These are phyloP conservation scores for Termitomyces sp. DNA, from an alignment of 768 basidiomycete genomes.

Conservation along the genomic window DNA sequence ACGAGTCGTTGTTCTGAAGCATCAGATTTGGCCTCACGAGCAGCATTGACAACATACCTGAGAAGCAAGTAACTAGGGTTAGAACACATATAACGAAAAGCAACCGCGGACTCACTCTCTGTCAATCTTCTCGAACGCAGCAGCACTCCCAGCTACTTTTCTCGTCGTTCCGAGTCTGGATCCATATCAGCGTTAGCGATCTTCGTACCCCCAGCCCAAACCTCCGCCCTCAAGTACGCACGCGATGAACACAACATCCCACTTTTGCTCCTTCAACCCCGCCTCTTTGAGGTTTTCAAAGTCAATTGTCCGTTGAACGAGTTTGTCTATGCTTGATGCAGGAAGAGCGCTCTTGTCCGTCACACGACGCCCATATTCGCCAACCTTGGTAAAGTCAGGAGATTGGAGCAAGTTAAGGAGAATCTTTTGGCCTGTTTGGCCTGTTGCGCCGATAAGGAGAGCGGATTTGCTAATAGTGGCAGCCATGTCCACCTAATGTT, in stretches of 20 bases:
- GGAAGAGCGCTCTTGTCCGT: slow-evolving; percentile 38
- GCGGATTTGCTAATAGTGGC: slow-evolving; percentile 36
- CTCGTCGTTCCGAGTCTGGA: slow-evolving; percentile 61
- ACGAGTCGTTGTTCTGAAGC: slow-evolving; percentile 55
- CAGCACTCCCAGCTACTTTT: slow-evolving; percentile 54
- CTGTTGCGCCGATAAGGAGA: slow-evolving; percentile 74
- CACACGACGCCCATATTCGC: slow-evolving; percentile 65
- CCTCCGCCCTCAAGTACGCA: slow-evolving; percentile 23
- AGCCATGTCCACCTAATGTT: slow-evolving; percentile 7
- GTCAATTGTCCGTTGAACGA: slow-evolving; percentile 63
- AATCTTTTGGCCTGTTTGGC: slow-evolving; percentile 58
- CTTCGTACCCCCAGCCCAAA: too few species aligned
- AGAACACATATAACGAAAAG: background rate
- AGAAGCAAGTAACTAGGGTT: background rate
- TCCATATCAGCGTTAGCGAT: background rate
- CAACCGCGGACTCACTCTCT: slow-evolving; percentile 47
- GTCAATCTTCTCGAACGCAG: slow-evolving; percentile 73
- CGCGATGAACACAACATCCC: slow-evolving; percentile 76
- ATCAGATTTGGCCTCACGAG: slow-evolving; percentile 52
- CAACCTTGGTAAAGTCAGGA: slow-evolving; percentile 50
- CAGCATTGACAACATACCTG: slow-evolving; percentile 74
- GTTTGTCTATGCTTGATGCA: slow-evolving; percentile 41
- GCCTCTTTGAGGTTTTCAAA: slow-evolving; percentile 59
- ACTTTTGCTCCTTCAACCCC: slow-evolving; percentile 47
- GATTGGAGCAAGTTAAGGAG: slow-evolving; percentile 58